Conservation (phyloP, 768 basidiomycete genomes). For the Candolleomyces eurysporus region DNA sequence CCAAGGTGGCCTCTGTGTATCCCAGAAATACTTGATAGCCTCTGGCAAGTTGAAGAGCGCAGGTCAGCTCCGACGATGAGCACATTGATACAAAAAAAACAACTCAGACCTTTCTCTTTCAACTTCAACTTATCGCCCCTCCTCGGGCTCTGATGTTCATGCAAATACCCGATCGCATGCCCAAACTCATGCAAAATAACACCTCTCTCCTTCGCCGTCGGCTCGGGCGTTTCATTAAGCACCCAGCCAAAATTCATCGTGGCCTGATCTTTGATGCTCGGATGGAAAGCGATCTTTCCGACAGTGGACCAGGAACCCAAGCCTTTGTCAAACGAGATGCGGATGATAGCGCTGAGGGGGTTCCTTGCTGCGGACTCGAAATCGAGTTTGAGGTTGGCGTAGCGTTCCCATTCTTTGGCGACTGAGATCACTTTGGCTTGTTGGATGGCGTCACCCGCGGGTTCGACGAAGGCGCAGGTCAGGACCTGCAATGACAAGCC, state of each 20-base stretch:
- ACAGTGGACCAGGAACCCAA: conserved; percentile 15
- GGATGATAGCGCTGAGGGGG: conserved; percentile 1
- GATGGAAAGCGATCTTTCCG: conserved; percentile 8
- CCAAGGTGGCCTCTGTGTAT: neutral
- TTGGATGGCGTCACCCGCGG: neutral
- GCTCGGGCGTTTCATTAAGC: neutral
- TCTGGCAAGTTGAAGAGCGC: too few species aligned
- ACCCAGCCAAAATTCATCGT: conserved; percentile 16
- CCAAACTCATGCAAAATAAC: conserved; percentile 20
- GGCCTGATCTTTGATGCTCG: neutral
- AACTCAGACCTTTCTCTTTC: conserved; percentile 7
- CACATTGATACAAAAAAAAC: too few species aligned
- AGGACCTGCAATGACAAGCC: neutral
- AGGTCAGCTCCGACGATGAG: too few species aligned
- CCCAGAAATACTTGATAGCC: too few species aligned
- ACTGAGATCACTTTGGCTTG: conserved; percentile 11
- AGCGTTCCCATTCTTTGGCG: conserved; percentile 16
- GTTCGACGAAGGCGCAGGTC: neutral
- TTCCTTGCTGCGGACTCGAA: neutral
- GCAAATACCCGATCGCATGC: conserved; percentile 14
- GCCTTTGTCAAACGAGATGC: conserved; percentile 10
- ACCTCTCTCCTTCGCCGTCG: conserved; percentile 7
- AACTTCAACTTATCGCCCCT: conserved; percentile 13
- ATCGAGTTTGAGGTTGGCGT: conserved; percentile 14
- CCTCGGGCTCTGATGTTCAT: conserved; percentile 16